Evolutionary conservation across 2,329 filamentous ascomycete species (phyloP), one percentile per base, ranked within the genome.

Genomic region (Microdochium nivale): DNA sequence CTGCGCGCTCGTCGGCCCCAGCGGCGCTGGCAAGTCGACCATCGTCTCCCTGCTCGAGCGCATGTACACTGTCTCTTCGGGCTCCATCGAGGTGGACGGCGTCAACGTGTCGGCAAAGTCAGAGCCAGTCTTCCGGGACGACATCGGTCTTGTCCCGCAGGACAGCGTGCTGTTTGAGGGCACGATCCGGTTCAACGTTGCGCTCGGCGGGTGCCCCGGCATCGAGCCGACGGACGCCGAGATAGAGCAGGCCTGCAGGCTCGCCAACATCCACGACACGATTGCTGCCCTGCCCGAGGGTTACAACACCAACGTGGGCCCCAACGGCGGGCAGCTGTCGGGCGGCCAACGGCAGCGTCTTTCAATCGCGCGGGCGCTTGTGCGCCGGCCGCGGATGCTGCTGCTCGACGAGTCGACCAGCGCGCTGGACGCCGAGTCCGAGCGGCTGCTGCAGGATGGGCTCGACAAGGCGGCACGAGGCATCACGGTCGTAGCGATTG

Each of bases 341-440:
- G 89, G 88, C 1, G 90, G 90, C 0, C 89, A 95, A 64, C 81
- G 84, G 16, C 89, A 95, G 65, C 79, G 88, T 1, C 68, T 95
- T 14, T 83, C 84, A 0, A 91, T 95, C 61, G 88, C 90, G 0
- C 77, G 89, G 24, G 88, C 88, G 0, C 72, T 92, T 2, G 77
- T 90, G 2, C 78, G 88, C 0, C 77, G 80, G 55, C 89, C 89
- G 0, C 77, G 84, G 47, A 74, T 95, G 1, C 67, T 95, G 19
- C 78, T 95, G 37, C 74, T 95, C 1, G 90, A 95, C 60, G 89
- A 95, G 71, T 87, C 87, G 27, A 95, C 89, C 0, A 87, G 83
- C 43, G 86, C 86, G 3, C 74, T 95, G 2, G 89, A 95, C 60
- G 79, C 81, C 0, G 83, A 84, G 60, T 86, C 80, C 49, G 86